Conservation (phyloP, 441 rosid species). For the Theobroma grandiflorum region DNA sequence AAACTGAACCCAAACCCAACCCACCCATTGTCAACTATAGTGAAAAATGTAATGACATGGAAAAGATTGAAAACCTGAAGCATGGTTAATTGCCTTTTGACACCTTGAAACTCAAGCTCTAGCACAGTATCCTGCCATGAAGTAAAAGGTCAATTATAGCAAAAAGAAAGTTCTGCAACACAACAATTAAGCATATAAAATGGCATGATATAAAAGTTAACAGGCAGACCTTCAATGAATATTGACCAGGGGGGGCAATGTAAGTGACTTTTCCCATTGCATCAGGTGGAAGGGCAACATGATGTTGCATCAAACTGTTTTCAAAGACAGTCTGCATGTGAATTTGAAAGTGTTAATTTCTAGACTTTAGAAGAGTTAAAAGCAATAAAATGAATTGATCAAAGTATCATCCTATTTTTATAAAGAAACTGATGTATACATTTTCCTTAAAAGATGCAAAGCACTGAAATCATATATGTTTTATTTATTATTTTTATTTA, state of each 20-base stretch:
- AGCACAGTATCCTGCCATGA: conserved; percentile 81
- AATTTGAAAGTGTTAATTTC: conserved; percentile 33
- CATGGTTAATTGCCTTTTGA: conserved; percentile 92
- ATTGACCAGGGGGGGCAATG: conserved; percentile 98
- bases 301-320: conserved; percentile 93
- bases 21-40: background rate
- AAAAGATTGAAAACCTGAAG: conserved; percentile 78
- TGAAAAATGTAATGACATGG: background rate
- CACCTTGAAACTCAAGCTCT: conserved; percentile 99
- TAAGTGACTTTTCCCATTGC: conserved; percentile 96
- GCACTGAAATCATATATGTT: background rate
- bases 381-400: background rate
- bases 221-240: conserved; percentile 80
- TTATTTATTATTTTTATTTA: background rate
- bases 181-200: conserved; percentile 13
- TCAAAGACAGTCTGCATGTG: conserved; percentile 87
- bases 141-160: background rate
- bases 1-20: background rate
- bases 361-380: conserved; percentile 4
- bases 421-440: background rate
- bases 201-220: conserved; percentile 20
- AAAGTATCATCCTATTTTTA: background rate
- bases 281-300: conserved; percentile 93
- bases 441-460: conserved; percentile 9
- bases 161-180: background rate